A percentile compares a stretch with the other conserved stretches of the same genome.
phyloP scores from a whole-genome alignment of 164 flowering plant genomes.

The Sextonia rubra region DNA sequence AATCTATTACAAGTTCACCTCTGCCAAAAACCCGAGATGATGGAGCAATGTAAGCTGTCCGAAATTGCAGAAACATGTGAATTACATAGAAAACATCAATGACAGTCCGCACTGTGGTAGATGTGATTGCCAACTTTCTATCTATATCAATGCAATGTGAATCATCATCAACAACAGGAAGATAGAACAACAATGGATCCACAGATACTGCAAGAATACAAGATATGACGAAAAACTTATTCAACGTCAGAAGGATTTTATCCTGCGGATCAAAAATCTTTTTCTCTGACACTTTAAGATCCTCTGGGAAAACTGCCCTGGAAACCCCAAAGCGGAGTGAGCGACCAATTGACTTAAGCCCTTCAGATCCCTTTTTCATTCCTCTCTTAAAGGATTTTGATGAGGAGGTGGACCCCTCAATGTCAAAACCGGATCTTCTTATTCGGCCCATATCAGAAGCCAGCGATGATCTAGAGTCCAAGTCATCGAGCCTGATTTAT shows the following conservation, averaged over 20 bases:
- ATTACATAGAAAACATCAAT: slow-evolving; percentile 79
- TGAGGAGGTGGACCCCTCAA: slow-evolving; percentile 42
- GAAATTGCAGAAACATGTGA: slow-evolving; percentile 87
- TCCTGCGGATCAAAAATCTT: slow-evolving; percentile 96
- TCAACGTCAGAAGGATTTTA: slow-evolving; percentile 69
- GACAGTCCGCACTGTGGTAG: slow-evolving; percentile 63
- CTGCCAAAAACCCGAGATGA: slow-evolving; percentile 98
- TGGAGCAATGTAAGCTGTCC: slow-evolving; percentile 96
- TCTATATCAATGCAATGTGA: slow-evolving; percentile 67
- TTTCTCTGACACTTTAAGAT: slow-evolving; percentile 62
- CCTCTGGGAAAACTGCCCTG: slow-evolving; percentile 83
- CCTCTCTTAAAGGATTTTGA: slow-evolving; percentile 73
- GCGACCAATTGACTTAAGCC: slow-evolving; percentile 82
- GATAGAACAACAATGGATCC: slow-evolving; percentile 88
- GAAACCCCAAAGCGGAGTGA: slow-evolving; percentile 81
- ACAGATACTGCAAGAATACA: slow-evolving; percentile 86
- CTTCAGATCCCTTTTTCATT: slow-evolving; percentile 83
- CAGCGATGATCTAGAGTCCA: slow-evolving; percentile 64
- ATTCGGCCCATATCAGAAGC: slow-evolving; percentile 47
- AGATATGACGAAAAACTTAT: slow-evolving; percentile 69
- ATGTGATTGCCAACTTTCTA: slow-evolving; percentile 51
- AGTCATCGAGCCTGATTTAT: not conserved
- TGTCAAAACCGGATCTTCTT: slow-evolving; percentile 58
- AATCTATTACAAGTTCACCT: slow-evolving; percentile 95
- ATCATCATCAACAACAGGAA: slow-evolving; percentile 53